Conservation (phyloP, 2,329 filamentous ascomycete genomes). For the Aspergillus neotritici region DNA sequence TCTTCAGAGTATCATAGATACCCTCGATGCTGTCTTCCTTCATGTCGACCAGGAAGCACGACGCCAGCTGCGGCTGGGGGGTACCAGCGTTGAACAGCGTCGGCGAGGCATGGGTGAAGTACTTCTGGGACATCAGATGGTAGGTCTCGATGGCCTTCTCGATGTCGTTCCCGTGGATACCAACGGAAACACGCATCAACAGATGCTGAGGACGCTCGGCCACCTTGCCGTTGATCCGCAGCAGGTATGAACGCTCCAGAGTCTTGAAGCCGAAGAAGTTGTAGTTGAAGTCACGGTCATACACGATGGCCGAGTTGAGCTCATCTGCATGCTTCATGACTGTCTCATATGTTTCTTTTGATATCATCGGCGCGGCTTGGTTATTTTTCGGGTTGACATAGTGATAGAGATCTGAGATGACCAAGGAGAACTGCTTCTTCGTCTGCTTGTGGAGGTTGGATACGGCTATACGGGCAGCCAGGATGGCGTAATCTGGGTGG, state of each 20-base stretch:
- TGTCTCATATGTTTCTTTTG: conserved; percentile 79
- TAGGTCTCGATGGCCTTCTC: conserved; percentile 96
- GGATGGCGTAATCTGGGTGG: conserved; percentile 97
- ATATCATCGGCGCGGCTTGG: conserved; percentile 86
- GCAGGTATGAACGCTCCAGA: conserved; percentile 91
- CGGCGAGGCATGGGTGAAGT: conserved; percentile 96
- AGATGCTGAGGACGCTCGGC: conserved; percentile 97
- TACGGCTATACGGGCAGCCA: conserved; percentile 95
- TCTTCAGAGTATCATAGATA: conserved; percentile 98
- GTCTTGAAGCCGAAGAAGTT: conserved; percentile 99
- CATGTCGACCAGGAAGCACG: conserved; percentile 98
- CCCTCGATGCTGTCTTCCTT: conserved; percentile 99
- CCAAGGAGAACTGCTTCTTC: conserved; percentile 98
- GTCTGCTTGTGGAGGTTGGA: conserved; percentile 99
- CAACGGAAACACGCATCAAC: conserved; percentile 98
- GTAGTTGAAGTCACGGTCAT: conserved; percentile 99
- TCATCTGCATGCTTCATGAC: conserved; percentile 96
- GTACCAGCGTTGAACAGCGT: conserved; percentile 98
- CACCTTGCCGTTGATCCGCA: conserved; percentile 92
- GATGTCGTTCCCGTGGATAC: conserved; percentile 91
- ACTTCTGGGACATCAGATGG: conserved; percentile 97
- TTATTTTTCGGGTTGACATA: conserved; percentile 94
- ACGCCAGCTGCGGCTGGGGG: conserved; percentile 87
- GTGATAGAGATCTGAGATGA: conserved; percentile 87
- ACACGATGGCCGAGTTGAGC: conserved; percentile 97